Conservation (phyloP, 2,329 filamentous ascomycete species). For the Alternaria angustiovoidea region DNA sequence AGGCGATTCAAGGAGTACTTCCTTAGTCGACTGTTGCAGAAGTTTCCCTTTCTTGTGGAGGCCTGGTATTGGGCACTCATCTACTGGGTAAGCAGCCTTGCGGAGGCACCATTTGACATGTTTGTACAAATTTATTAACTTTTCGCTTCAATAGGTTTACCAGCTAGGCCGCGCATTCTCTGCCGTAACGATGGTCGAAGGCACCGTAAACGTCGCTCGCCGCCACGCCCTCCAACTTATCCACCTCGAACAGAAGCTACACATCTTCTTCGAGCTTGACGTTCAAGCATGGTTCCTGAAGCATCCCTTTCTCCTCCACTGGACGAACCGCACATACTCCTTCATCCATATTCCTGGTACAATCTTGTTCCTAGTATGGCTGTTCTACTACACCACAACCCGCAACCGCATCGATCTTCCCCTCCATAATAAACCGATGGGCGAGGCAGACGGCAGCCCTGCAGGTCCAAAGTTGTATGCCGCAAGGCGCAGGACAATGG, state of each 20-base stretch:
- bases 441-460: conserved; percentile 47
- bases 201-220: conserved; percentile 72
- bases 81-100: conserved; percentile 69
- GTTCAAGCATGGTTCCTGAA: conserved; percentile 67
- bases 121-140: not conserved
- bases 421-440: conserved; percentile 48
- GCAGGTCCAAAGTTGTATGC: conserved; percentile 64
- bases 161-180: conserved; percentile 77
- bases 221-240: conserved; percentile 74
- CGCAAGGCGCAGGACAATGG: conserved; percentile 64
- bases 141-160: conserved; percentile 64
- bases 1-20: conserved; percentile 66
- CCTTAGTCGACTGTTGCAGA: conserved; percentile 69
- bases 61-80: conserved; percentile 81
- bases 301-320: conserved; percentile 67
- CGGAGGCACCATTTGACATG: not conserved
- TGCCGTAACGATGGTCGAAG: conserved; percentile 72
- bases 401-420: conserved; percentile 59
- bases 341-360: conserved; percentile 82
- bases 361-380: conserved; percentile 71
- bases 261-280: conserved; percentile 70
- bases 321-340: conserved; percentile 76
- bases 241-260: conserved; percentile 69
- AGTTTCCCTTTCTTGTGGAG: conserved; percentile 76
- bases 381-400: conserved; percentile 75